Evolutionary conservation across 2,329 filamentous ascomycete species (phyloP), one percentile per base, ranked within the genome.

Genomic region (Parastagonospora avenae): DNA sequence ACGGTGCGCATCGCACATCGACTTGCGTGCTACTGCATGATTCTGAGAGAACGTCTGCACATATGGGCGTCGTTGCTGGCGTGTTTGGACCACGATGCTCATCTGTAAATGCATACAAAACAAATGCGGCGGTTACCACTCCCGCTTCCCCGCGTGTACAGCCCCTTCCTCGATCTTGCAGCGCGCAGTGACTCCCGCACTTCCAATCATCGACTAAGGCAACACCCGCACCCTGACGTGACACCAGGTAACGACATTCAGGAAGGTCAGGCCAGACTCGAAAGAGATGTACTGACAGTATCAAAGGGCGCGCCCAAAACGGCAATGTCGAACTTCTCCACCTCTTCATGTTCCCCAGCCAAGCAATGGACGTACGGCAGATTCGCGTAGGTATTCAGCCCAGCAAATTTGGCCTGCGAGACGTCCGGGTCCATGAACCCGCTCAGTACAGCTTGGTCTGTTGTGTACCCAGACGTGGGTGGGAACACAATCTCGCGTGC

Each of bases 301-400:
- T 81, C 79, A 54, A 80, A 81, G 0, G 77, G 77, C 11, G 79
- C 79, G 7, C 79, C 79, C 2, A 81, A 41, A 32, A 80, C 73
- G 2, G 77, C 79, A 56, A 81, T 80, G 55, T 81, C 79, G 55
- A 76, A 81, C 19, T 63, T 66, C 35, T 77, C 76, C 4, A 77
- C 63, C 6, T 75, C 64, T 24, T 64, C 54, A 4, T 46, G 60
- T 14, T 75, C 65, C 11, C 56, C 67, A 19, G 67, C 65, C 11
- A 80, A 59, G 58, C 79, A 80, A 57, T 79, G 76, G 11, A 80
- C 76, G 54, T 80, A 79, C 0, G 77, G 77, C 12, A 80, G 42
- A 59, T 79, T 79, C 1, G 77, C 78, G 62, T 75, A 80, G 8
- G 79, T 80, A 2, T 65, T 75, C 44, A 81, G 51, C 2, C 79